Conservation (phyloP, 2,329 filamentous ascomycete species). For the Pyrenochaeta sp. region DNA sequence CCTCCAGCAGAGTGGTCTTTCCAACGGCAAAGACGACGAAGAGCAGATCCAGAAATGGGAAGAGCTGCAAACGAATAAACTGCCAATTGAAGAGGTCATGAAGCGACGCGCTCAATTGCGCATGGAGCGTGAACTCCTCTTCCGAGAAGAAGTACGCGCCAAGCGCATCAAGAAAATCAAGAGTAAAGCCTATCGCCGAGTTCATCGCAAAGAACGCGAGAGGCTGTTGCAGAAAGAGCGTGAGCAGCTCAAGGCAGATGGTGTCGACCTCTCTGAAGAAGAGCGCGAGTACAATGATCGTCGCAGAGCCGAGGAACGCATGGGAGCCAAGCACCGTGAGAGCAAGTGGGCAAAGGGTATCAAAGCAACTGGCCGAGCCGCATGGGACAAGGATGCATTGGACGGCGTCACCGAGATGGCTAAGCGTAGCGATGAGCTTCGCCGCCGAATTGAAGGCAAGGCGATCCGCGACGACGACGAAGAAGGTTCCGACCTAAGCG, state of each 20-base stretch:
- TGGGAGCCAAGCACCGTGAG: slow-evolving; percentile 83
- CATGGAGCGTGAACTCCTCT: slow-evolving; percentile 81
- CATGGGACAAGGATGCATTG: slow-evolving; percentile 89
- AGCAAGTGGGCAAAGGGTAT: slow-evolving; percentile 92
- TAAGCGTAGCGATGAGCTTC: slow-evolving; percentile 80
- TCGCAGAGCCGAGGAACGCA: slow-evolving; percentile 80
- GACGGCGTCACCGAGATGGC: slow-evolving; percentile 82
- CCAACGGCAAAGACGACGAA: slow-evolving; percentile 66
- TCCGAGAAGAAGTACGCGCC: slow-evolving; percentile 84
- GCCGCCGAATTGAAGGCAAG: slow-evolving; percentile 79
- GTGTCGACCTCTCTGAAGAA: slow-evolving; percentile 68
- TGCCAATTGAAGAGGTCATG: slow-evolving; percentile 76
- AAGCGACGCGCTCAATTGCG: slow-evolving; percentile 77
- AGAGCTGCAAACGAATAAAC: slow-evolving; percentile 72
- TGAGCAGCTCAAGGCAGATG: slow-evolving; percentile 65
- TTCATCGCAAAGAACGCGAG: slow-evolving; percentile 82
- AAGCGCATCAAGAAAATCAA: slow-evolving; percentile 99
- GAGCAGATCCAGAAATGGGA: slow-evolving; percentile 73
- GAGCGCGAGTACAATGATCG: slow-evolving; percentile 74
- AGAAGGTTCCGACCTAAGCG: slow-evolving; percentile 59
- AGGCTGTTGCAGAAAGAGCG: slow-evolving; percentile 64
- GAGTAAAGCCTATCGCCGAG: slow-evolving; percentile 90
- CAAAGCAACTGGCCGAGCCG: slow-evolving; percentile 77
- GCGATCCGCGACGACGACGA: slow-evolving; percentile 58
- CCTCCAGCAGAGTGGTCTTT: slow-evolving; percentile 84